phyloP scores from a whole-genome alignment of 768 basidiomycete species.

The Albatrellus ellisii region DNA sequence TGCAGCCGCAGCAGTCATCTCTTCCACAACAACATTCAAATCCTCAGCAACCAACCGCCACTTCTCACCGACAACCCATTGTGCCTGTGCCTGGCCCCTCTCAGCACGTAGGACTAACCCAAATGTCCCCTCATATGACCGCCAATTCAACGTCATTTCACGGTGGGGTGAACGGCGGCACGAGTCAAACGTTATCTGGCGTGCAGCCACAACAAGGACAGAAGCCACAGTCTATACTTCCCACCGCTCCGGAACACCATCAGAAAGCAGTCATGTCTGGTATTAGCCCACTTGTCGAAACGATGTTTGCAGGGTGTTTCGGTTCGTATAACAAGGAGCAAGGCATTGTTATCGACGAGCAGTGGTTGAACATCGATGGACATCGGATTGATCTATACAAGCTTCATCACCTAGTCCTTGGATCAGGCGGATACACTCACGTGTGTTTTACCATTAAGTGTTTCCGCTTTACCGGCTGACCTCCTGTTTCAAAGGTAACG shows the following conservation, averaged over 20 bases:
- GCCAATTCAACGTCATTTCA: neutral
- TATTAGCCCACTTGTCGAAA: neutral
- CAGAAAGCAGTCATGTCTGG: neutral
- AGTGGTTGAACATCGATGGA: neutral
- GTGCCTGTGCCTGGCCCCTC: neutral
- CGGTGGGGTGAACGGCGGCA: neutral
- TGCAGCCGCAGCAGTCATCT: neutral
- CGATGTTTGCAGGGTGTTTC: neutral
- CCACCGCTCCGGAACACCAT: neutral
- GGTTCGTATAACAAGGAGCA: neutral
- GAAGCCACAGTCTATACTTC: too few species aligned
- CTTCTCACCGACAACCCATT: conserved; percentile 1
- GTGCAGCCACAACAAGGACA: neutral
- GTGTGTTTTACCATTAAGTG: neutral
- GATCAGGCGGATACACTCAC: neutral
- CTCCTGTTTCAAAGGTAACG: neutral
- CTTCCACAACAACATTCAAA: neutral
- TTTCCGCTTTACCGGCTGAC: neutral
- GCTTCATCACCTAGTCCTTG: neutral
- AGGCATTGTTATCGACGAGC: neutral
- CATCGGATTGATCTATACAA: neutral
- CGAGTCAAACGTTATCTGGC: neutral
- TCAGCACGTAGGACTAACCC: neutral
- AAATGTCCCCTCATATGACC: conserved; percentile 1
- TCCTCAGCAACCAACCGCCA: neutral